A percentile compares a stretch with the other conserved stretches of the same genome.
phyloP scores from a whole-genome alignment of 2,329 filamentous ascomycete genomes.

The Ascochyta lentis region DNA sequence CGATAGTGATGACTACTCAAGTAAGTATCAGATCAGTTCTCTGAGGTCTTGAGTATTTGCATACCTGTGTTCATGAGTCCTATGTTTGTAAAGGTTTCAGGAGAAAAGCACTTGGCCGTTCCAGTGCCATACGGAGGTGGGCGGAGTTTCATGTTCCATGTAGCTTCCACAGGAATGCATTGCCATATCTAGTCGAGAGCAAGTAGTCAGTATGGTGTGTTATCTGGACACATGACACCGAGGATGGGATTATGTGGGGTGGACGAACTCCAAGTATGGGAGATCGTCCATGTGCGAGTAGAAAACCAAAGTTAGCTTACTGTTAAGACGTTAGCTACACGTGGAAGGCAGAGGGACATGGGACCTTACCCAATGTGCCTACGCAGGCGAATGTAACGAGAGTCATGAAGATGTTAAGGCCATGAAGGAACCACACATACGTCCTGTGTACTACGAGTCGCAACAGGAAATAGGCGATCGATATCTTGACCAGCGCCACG shows the following conservation, averaged over 20 bases:
- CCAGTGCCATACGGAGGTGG: conserved; percentile 36
- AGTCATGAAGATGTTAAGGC: conserved; percentile 53
- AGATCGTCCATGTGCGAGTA: too few relatives aligned
- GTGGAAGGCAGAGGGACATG: neutral
- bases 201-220: too few relatives aligned
- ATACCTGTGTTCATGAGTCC: conserved; percentile 56
- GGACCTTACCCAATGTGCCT: conserved; percentile 46
- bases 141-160: conserved; percentile 51
- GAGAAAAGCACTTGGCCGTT: conserved; percentile 54
- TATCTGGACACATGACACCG: too few relatives aligned
- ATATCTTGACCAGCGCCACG: conserved; percentile 58
- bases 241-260: too few relatives aligned
- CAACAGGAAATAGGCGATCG: conserved; percentile 56
- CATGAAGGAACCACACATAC: conserved; percentile 47
- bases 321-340: neutral
- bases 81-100: conserved; percentile 51
- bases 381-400: conserved; percentile 53
- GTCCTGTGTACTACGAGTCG: conserved; percentile 50
- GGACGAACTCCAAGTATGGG: too few relatives aligned
- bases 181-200: conserved; percentile 48
- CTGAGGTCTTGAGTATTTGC: too few relatives aligned
- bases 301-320: neutral
- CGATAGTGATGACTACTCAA: conserved; percentile 46
- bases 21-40: conserved; percentile 9
- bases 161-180: conserved; percentile 55